phyloP scores from a whole-genome alignment of 1,284 basidiomycete genomes.

The Irpex sp. region DNA sequence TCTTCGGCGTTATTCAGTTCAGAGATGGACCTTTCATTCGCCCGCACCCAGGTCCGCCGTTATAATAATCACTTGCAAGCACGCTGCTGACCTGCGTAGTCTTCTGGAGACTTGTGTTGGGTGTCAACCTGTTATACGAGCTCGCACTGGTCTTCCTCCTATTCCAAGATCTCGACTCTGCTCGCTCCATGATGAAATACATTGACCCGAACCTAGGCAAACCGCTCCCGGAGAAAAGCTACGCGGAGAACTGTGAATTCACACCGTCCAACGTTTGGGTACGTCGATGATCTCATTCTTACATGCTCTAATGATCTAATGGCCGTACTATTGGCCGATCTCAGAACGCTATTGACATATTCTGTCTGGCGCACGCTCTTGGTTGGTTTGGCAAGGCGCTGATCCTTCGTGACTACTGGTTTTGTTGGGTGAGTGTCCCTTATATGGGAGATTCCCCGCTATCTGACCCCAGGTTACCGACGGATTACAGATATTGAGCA shows the following conservation, averaged over 20 bases:
- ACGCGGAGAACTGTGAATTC: conserved; percentile 74
- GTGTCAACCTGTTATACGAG: conserved; percentile 79
- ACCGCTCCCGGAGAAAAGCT: conserved; percentile 76
- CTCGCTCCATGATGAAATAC: conserved; percentile 72
- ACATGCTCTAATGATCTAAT: not conserved
- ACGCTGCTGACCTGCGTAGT: conserved; percentile 27
- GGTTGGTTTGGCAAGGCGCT: conserved; percentile 88
- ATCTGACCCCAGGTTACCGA: conserved; percentile 3
- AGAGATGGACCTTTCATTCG: conserved; percentile 67
- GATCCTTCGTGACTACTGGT: conserved; percentile 85
- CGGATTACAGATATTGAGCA: conserved; percentile 65
- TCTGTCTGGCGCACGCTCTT: conserved; percentile 76
- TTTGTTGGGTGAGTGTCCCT: conserved; percentile 65
- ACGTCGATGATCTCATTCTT: conserved; percentile 20
- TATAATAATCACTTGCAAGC: conserved; percentile 43
- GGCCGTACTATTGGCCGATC: conserved; percentile 9
- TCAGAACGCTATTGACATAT: conserved; percentile 77
- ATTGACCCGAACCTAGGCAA: conserved; percentile 70
- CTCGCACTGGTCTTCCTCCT: conserved; percentile 76
- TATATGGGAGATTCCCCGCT: not conserved
- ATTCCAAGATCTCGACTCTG: conserved; percentile 79
- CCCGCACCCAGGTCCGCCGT: conserved; percentile 30
- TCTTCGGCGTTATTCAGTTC: conserved; percentile 82
- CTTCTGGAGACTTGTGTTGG: conserved; percentile 73
- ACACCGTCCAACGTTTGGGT: conserved; percentile 69